phyloP scores from a whole-genome alignment of 768 basidiomycete species.

The Coprinopsis cinerea region DNA sequence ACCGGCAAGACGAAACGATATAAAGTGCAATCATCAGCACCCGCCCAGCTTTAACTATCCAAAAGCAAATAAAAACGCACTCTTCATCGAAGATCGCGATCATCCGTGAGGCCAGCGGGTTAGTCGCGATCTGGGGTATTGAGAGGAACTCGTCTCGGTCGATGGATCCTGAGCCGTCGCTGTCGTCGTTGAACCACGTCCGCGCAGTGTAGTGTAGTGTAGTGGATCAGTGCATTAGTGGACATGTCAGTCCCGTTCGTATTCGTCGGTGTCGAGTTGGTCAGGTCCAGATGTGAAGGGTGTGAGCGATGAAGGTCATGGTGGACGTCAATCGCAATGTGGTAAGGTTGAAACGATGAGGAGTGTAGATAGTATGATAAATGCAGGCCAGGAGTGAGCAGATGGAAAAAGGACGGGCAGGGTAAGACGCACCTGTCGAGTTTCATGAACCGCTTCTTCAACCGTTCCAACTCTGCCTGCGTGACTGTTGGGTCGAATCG shows the following conservation, averaged over 20 bases:
- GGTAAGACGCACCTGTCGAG: conserved; percentile 66
- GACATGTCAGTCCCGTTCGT: too few species aligned
- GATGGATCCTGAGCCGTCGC: conserved; percentile 96
- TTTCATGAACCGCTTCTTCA: conserved; percentile 99
- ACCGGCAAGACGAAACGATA: too few species aligned
- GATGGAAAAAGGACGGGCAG: background rate
- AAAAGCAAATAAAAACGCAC: conserved; percentile 42
- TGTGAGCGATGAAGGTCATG: too few species aligned
- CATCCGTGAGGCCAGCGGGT: conserved; percentile 94
- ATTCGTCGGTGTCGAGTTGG: too few species aligned
- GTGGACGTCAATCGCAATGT: too few species aligned
- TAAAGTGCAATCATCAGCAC: background rate
- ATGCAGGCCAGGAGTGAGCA: background rate
- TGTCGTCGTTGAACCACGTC: conserved; percentile 29
- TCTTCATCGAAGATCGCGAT: conserved; percentile 99
- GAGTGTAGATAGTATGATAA: background rate
- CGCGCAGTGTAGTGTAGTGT: too few species aligned
- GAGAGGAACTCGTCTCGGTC: conserved; percentile 98
- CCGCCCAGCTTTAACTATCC: background rate
- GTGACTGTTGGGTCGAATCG: conserved; percentile 58
- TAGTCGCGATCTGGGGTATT: conserved; percentile 98
- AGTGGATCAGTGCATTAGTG: too few species aligned
- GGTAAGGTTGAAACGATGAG: too few species aligned
- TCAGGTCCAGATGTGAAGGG: too few species aligned
- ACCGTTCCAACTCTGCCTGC: conserved; percentile 84